Evolutionary conservation across 1,139 yeast species (phyloP).

Genomic region (Chernovozyma sophiae-reginae): DNA sequence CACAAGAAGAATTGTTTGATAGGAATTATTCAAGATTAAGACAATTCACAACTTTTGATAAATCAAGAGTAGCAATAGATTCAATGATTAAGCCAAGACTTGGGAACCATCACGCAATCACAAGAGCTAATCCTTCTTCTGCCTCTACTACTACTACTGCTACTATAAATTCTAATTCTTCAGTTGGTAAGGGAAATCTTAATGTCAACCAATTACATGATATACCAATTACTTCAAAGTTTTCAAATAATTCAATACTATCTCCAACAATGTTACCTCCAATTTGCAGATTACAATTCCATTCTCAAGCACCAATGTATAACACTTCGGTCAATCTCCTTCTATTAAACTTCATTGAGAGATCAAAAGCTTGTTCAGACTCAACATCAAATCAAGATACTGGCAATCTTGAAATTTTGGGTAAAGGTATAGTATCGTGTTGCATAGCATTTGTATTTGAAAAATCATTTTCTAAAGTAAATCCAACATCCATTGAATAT

Average conservation of each 20-base stretch:
- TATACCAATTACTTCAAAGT: background rate
- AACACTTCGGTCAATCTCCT: background rate
- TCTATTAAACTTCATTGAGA: conserved; percentile 46
- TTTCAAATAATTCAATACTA: background rate
- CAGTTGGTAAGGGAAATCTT: background rate
- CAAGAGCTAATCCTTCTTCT: background rate
- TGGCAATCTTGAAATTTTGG: conserved; percentile 52
- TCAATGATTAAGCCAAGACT: conserved; percentile 35
- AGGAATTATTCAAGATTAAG: conserved; percentile 31
- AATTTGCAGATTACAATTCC: background rate
- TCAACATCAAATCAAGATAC: conserved; percentile 35
- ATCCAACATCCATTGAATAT: conserved; percentile 48
- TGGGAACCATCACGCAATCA: background rate
- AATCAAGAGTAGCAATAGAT: conserved; percentile 36
- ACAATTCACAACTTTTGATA: conserved; percentile 29
- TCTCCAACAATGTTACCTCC: background rate
- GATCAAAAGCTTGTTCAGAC: conserved; percentile 62
- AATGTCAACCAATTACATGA: background rate
- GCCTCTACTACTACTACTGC: background rate
- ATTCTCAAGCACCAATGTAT: background rate
- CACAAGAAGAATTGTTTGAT: conserved; percentile 31
- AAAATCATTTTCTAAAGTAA: conserved; percentile 33
- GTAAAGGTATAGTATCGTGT: conserved; percentile 51
- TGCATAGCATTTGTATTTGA: conserved; percentile 61
- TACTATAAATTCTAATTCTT: background rate